Conservation (phyloP, 192 early-diverging fungal genomes). For the Rhizoclosmatium sp. region DNA sequence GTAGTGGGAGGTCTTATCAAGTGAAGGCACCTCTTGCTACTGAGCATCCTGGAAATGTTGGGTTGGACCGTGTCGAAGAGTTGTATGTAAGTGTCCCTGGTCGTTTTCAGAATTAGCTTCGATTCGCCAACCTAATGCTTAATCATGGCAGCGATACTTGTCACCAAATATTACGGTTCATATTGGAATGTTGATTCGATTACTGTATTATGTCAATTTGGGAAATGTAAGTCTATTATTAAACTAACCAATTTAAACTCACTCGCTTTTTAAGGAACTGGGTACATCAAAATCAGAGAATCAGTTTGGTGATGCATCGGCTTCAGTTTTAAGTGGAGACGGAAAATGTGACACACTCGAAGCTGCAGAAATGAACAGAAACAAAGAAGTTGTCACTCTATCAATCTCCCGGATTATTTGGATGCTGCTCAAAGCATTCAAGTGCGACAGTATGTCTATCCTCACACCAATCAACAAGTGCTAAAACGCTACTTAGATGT, state of each 20-base stretch:
- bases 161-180: slow-evolving; percentile 47
- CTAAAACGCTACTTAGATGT: slow-evolving; percentile 54
- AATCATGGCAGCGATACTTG: slow-evolving; percentile 37
- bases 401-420: slow-evolving; percentile 74
- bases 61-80: slow-evolving; percentile 41
- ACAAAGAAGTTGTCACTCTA: slow-evolving; percentile 78
- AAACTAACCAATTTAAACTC: background rate
- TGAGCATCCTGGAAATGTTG: background rate
- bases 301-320: no score
- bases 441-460: slow-evolving; percentile 66
- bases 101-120: background rate
- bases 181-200: slow-evolving; percentile 58
- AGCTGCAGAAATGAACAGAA: slow-evolving; percentile 61
- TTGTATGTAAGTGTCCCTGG: slow-evolving; percentile 47
- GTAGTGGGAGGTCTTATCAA: background rate
- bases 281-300: background rate
- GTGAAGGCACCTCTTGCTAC: background rate
- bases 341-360: slow-evolving; percentile 28
- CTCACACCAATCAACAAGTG: slow-evolving; percentile 7
- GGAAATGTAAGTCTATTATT: slow-evolving; percentile 33
- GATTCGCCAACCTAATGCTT: background rate
- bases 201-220: slow-evolving; percentile 61
- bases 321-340: no score
- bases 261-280: background rate
- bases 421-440: slow-evolving; percentile 70